Evolutionary conservation across 768 basidiomycete species (phyloP).

Genomic region (Filobasidium floriforme): DNA sequence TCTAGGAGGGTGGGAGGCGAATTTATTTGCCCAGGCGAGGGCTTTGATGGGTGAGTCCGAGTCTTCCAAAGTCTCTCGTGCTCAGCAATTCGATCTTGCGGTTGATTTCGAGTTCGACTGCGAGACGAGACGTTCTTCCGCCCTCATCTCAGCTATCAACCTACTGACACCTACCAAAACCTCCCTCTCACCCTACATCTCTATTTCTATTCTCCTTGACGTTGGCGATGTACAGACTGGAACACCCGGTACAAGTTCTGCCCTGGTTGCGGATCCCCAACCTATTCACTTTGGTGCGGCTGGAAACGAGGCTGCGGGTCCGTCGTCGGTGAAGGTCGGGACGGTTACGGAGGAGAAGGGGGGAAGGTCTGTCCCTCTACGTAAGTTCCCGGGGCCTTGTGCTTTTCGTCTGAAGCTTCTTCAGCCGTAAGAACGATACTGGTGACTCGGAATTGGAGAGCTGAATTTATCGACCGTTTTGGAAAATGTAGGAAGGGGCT

Average conservation of each 20-base stretch:
- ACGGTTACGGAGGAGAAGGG: conserved; percentile 33
- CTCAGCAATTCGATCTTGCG: too few species aligned
- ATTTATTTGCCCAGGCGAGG: conserved; percentile 67
- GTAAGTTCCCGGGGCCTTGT: conserved; percentile 50
- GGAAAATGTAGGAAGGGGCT: conserved; percentile 72
- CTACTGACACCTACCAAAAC: too few species aligned
- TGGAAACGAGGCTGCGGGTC: conserved; percentile 85
- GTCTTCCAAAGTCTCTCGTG: too few species aligned
- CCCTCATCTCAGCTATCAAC: too few species aligned
- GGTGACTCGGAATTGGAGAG: too few species aligned
- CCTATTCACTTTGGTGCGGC: conserved; percentile 84
- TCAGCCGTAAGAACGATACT: too few species aligned
- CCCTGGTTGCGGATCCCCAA: conserved; percentile 70
- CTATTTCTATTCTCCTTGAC: neutral
- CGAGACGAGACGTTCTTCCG: too few species aligned
- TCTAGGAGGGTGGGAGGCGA: conserved; percentile 61
- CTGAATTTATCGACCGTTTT: too few species aligned
- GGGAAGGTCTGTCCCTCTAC: conserved; percentile 63
- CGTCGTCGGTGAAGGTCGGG: conserved; percentile 10
- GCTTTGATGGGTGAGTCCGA: conserved; percentile 53
- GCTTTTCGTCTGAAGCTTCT: conserved; percentile 10
- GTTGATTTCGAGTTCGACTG: too few species aligned
- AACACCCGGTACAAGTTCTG: conserved; percentile 90
- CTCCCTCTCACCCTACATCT: too few species aligned
- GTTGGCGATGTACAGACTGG: conserved; percentile 58